Conservation (phyloP, 2,329 filamentous ascomycete species). For the Ceratocystis albifundus region DNA sequence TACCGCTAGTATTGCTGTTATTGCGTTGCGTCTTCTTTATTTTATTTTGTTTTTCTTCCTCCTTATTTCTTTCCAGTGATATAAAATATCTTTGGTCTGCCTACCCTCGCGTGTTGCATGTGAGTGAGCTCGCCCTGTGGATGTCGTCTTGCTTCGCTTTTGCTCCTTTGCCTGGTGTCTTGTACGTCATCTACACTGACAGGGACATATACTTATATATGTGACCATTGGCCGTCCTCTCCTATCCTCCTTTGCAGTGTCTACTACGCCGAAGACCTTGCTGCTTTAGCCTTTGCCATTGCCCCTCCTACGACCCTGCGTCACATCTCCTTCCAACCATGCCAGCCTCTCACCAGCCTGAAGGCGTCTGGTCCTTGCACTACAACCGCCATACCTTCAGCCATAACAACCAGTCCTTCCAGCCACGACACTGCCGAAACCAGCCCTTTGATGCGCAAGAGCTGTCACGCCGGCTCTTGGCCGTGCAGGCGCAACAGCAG, state of each 20-base stretch:
- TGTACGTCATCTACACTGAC: no score
- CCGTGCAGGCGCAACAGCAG: slow-evolving; percentile 42
- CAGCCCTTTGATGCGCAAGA: slow-evolving; percentile 43
- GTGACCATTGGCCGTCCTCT: no score
- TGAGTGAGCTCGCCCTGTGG: not conserved
- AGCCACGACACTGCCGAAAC: slow-evolving; percentile 23
- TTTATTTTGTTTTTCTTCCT: not conserved
- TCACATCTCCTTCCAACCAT: slow-evolving; percentile 9
- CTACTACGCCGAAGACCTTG: no score
- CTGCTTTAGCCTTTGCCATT: not conserved
- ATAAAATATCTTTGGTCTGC: not conserved
- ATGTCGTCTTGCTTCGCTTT: not conserved
- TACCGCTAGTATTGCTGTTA: not conserved
- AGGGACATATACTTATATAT: no score
- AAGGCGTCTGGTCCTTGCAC: not conserved
- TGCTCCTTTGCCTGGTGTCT: not conserved
- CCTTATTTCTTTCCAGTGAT: not conserved
- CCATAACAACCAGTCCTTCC: slow-evolving; percentile 25
- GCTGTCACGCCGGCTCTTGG: slow-evolving; percentile 40
- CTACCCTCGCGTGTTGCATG: not conserved
- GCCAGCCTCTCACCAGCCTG: slow-evolving; percentile 14
- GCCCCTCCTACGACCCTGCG: not conserved
- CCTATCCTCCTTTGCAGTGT: no score
- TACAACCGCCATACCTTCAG: slow-evolving; percentile 19
- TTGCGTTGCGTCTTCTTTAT: not conserved